Base-by-base conservation (phyloP, 805 yeast species). In the Lachancea nothofagi region DNA sequence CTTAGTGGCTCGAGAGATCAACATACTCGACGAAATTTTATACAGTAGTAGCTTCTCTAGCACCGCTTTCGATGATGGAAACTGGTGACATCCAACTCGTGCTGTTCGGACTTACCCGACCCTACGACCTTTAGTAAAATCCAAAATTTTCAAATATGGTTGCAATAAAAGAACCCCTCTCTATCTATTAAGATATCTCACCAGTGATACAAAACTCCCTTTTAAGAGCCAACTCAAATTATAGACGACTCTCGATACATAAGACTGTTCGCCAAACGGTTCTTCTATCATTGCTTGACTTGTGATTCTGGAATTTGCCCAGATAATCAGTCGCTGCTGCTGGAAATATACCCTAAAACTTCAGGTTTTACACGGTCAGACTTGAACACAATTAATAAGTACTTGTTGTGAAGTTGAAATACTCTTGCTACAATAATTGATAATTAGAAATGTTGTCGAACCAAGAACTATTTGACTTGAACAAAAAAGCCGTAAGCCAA, bases 401-500 rank as follows among this genome's bases (percentile, higher is more conserved):
- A 30, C 13, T 18, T 20, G 19, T 30, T 13, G 12, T 13, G 23
- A 30, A 18, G 23, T 10, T n/a, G 22, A 17, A 20, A 23, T 21
- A 30, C 23, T 10, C 10, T 12, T 13, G n/a, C 23, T 13, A 18
- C 12, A 13, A 20, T 9, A 9, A 30, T 21, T 13, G 22, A 13
- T 9, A 12, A 14, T n/a, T 3, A n/a, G 26, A 24, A 20, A 57
- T 59, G 64, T 46, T 60, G 29, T 55, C 70, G 21, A 70, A 69
- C 48, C 61, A 62, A 49, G 68, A 67, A 52, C 49, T 69, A 49
- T 69, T 61, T 62, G 95, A 86, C 53, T 71, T 89, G 59, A 89
- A 89, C 75, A 86, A 87, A 64, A 78, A 78, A 63, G 97, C 97
- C 34, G 97, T 81, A 39, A 83, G 89, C 42, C 83, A 87, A 61